Evolutionary conservation across 2,329 filamentous ascomycete species (phyloP).

Genomic region (Calonectria pseudoturangicola): DNA sequence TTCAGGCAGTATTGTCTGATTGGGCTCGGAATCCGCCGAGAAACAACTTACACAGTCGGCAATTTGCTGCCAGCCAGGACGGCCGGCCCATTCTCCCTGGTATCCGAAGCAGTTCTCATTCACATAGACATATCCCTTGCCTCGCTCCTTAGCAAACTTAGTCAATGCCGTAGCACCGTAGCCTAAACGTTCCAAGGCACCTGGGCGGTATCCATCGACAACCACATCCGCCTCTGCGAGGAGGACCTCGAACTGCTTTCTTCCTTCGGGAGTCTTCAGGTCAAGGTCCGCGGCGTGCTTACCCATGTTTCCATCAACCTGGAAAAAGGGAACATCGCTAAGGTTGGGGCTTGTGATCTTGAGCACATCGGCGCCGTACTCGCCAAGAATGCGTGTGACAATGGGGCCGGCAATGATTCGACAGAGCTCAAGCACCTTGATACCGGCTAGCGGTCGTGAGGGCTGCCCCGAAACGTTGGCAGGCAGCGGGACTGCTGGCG

Average conservation of each 20-base stretch:
- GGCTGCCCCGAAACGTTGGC: slow-evolving; percentile 38
- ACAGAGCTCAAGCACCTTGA: slow-evolving; percentile 84
- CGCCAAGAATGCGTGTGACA: slow-evolving; percentile 82
- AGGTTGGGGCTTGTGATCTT: slow-evolving; percentile 81
- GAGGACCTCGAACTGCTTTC: slow-evolving; percentile 74
- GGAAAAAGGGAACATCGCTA: slow-evolving; percentile 83
- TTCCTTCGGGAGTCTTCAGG: slow-evolving; percentile 73
- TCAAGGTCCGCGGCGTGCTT: slow-evolving; percentile 81
- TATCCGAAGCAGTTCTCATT: slow-evolving; percentile 84
- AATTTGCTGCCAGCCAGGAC: slow-evolving; percentile 84
- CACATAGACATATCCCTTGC: slow-evolving; percentile 80
- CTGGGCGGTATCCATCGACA: slow-evolving; percentile 81
- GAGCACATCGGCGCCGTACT: slow-evolving; percentile 84
- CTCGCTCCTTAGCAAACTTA: slow-evolving; percentile 70
- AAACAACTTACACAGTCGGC: slow-evolving; percentile 73
- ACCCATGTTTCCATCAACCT: slow-evolving; percentile 82
- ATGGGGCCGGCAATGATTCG: slow-evolving; percentile 86
- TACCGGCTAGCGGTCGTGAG: slow-evolving; percentile 69
- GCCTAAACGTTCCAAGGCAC: slow-evolving; percentile 77
- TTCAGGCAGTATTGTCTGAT: neutral
- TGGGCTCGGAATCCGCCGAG: neutral
- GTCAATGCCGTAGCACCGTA: slow-evolving; percentile 75
- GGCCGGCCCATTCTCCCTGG: slow-evolving; percentile 73
- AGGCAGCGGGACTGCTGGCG: slow-evolving; percentile 67
- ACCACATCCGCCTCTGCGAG: slow-evolving; percentile 79